Base-by-base conservation (phyloP, 768 basidiomycete genomes). In the Leccinum obscurum region DNA sequence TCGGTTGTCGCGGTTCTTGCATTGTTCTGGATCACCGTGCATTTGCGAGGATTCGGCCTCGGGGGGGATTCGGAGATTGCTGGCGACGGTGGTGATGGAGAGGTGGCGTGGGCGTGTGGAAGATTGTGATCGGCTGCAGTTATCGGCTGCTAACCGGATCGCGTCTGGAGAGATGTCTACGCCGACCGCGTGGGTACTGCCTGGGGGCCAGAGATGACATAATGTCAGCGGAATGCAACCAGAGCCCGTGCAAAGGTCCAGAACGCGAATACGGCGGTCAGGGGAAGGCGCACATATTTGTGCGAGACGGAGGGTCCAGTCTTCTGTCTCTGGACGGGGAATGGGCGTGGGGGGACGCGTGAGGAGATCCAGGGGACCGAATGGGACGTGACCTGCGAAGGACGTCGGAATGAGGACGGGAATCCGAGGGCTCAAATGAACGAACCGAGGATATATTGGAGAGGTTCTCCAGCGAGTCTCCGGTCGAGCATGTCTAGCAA, bases 241-340 rank as follows among this genome's bases (percentile, higher is more conserved):
- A 0, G 93, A 85, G 51, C 96, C 96, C 6, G 95, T 96, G 72
- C 95, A 94, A 50, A 98, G 84, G 76, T 99, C 96, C 34, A 98
- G 79, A 28, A 95, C 74, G 32, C 76, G 77, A 15, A 81, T 28
- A 0, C 76, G 76, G 6, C 62, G 57, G 6, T 49, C 20, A 4
- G 39, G 52, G 15, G 73, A 70, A 8, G 80, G 79, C 3, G 72
- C 61, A 54, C 84, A 66, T n/a, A 70, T 68, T 13, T 81, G 76
- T 28, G 87, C 80, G 57, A 94, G 82, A 54, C 79, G 81, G 9
- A 85, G 72, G 7, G 87, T 79, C 90, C 90, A 92, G 64, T 93
- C 75, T 69, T 97, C 93, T 0, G 96, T 99, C 75, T 99, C 96
- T 49, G 95, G 92, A 14, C 96, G 89, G 13, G 96, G 96, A 48